A percentile compares a stretch with the other conserved stretches of the same genome.
These are phyloP conservation scores for Kalaharituber pfeilii DNA, from an alignment of 2,329 filamentous ascomycete genomes.

Conservation along the genomic window DNA sequence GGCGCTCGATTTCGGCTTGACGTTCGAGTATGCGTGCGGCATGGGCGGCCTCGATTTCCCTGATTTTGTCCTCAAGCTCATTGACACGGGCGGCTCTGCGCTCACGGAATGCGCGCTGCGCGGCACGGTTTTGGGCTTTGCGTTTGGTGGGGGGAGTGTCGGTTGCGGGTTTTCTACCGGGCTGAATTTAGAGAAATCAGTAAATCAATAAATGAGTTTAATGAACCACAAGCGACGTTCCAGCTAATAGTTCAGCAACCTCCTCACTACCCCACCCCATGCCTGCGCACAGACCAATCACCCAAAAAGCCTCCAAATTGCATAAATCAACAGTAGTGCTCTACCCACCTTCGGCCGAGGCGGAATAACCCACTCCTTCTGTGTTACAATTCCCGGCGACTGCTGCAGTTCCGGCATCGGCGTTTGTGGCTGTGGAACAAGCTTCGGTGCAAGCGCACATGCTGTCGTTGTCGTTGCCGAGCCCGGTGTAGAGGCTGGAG, in stretches of 20 bases:
- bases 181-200: constrained; percentile 29
- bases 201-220: background rate
- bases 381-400: constrained; percentile 42
- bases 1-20: constrained; percentile 11
- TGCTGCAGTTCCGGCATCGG: background rate
- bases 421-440: background rate
- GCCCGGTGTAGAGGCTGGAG: constrained; percentile 22
- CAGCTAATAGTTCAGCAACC: background rate
- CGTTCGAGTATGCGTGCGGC: constrained; percentile 6
- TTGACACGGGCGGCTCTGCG: constrained; percentile 69
- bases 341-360: constrained; percentile 49
- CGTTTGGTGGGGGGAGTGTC: constrained; percentile 86
- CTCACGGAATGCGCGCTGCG: constrained; percentile 79
- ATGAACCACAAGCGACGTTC: too few species aligned
- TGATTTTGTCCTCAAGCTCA: constrained; percentile 50
- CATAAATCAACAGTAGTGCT: background rate
- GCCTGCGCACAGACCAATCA: background rate
- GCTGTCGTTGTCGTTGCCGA: constrained; percentile 11
- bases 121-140: constrained; percentile 84
- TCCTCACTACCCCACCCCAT: background rate
- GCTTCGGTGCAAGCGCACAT: background rate
- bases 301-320: constrained; percentile 1
- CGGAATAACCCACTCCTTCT: constrained; percentile 71
- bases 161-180: constrained; percentile 81
- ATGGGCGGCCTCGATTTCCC: constrained; percentile 34